Percentiles rank a stretch among this genome's conserved stretches.
These are phyloP conservation scores for Tetrahymena borealis DNA, from an alignment of 73 alveolate species.

Conservation along the genomic window DNA sequence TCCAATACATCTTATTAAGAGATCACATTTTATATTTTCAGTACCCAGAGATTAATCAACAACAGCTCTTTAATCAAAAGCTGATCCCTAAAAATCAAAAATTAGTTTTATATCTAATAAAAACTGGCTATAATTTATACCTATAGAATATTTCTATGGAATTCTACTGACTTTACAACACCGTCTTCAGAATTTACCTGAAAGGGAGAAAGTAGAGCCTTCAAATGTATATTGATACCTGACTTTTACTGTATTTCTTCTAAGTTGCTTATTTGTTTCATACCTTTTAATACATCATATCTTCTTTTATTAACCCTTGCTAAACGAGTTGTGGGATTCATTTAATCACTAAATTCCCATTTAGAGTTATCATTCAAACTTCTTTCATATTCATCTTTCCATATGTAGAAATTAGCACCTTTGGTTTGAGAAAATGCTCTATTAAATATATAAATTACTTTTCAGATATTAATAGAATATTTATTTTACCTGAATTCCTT, in stretches of 20 bases:
- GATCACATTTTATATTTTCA: constrained; percentile 19
- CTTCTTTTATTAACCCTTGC: background rate
- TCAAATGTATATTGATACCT: background rate
- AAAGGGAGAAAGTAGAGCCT: background rate
- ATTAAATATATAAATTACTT: background rate
- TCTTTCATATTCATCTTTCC: constrained; percentile 18
- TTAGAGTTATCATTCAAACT: constrained; percentile 3
- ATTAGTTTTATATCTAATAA: background rate
- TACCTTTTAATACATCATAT: background rate
- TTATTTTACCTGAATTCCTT: constrained; percentile 29
- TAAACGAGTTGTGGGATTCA: background rate
- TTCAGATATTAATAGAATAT: background rate
- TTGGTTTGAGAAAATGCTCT: background rate
- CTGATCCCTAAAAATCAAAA: background rate
- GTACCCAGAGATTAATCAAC: background rate
- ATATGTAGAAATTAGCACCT: constrained; percentile 3
- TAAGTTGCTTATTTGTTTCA: background rate
- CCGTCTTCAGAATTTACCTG: background rate
- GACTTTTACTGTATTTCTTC: background rate
- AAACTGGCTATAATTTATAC: background rate
- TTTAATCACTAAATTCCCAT: constrained; percentile 3
- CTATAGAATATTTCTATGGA: background rate
- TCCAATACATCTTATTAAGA: constrained; percentile 44
- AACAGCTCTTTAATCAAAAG: background rate
- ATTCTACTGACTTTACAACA: background rate